A percentile compares a stretch with the other conserved stretches of the same genome.
phyloP scores from a whole-genome alignment of 345 rosid species.

The Camelina hispida region DNA sequence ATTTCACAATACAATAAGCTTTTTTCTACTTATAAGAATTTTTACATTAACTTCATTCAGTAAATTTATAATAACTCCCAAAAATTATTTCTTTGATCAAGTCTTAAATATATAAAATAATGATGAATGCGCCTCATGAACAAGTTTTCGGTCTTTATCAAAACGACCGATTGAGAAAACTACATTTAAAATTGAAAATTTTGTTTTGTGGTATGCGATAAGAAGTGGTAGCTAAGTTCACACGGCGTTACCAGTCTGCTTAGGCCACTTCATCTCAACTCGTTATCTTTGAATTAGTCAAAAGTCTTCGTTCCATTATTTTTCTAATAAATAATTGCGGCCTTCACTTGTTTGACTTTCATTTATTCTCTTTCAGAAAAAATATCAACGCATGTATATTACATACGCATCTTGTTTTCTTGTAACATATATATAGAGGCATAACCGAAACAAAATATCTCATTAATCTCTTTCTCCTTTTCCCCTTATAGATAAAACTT shows the following conservation, averaged over 20 bases:
- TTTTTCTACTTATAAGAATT: too few relatives aligned
- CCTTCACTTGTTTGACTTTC: constrained; percentile 42
- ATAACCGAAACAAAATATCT: constrained; percentile 26
- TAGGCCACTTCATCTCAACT: constrained; percentile 22
- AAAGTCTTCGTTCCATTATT: constrained; percentile 35
- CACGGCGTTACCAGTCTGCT: constrained; percentile 14
- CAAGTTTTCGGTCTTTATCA: constrained; percentile 20
- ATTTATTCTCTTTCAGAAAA: neutral
- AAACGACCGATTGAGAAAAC: constrained; percentile 9
- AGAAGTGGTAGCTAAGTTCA: constrained; percentile 19
- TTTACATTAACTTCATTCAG: too few relatives aligned
- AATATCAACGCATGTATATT: constrained; percentile 7
- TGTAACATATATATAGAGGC: constrained; percentile 27
- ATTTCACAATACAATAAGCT: too few relatives aligned
- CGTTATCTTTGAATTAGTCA: constrained; percentile 38
- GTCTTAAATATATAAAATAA: neutral
- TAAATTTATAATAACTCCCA: too few relatives aligned
- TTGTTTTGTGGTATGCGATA: constrained; percentile 19
- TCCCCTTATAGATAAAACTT: constrained; percentile 25
- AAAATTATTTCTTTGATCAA: too few relatives aligned
- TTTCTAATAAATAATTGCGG: constrained; percentile 16
- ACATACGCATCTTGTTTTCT: constrained; percentile 8
- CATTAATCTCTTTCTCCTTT: constrained; percentile 6
- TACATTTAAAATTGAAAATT: neutral
- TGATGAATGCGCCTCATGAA: constrained; percentile 16